These are phyloP conservation scores for Eutrema japonicum DNA, from an alignment of 345 rosid genomes.

Conservation along the genomic window DNA sequence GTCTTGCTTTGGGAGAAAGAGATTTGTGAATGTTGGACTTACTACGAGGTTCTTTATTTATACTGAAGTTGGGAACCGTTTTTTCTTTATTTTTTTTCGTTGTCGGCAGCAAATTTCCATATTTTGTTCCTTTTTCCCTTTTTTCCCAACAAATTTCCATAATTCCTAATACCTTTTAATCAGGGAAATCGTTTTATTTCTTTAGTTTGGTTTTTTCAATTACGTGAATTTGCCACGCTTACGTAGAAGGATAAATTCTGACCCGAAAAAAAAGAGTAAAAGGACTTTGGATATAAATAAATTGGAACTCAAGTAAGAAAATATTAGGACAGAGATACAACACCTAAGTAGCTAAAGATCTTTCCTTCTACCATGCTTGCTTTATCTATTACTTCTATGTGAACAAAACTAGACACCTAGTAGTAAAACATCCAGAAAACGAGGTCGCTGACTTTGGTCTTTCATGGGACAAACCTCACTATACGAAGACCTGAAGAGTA, in stretches of 20 bases:
- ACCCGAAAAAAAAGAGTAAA: too few species aligned
- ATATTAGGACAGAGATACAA: constrained; percentile 1
- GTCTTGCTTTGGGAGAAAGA: neutral
- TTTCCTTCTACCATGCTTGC: neutral
- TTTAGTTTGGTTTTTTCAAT: neutral
- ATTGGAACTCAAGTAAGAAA: neutral
- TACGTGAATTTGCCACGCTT: too few species aligned
- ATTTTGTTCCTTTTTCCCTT: constrained; percentile 11
- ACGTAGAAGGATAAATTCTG: neutral
- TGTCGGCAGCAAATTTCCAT: neutral
- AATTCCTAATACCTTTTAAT: neutral
- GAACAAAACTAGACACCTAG: constrained; percentile 4
- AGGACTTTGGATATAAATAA: too few species aligned
- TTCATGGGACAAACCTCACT: too few species aligned
- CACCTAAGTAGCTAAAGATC: constrained; percentile 8
- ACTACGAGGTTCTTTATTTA: neutral
- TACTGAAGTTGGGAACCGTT: neutral
- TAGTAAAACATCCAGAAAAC: neutral
- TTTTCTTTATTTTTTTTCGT: neutral
- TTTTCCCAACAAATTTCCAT: neutral
- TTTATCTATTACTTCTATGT: neutral
- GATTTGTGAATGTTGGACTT: too few species aligned
- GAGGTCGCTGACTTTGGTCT: too few species aligned
- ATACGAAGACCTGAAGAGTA: too few species aligned
- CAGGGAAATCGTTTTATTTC: neutral